Base-by-base conservation (phyloP, 2,329 filamentous ascomycete genomes). In the Hirsutella rhossiliensis region DNA sequence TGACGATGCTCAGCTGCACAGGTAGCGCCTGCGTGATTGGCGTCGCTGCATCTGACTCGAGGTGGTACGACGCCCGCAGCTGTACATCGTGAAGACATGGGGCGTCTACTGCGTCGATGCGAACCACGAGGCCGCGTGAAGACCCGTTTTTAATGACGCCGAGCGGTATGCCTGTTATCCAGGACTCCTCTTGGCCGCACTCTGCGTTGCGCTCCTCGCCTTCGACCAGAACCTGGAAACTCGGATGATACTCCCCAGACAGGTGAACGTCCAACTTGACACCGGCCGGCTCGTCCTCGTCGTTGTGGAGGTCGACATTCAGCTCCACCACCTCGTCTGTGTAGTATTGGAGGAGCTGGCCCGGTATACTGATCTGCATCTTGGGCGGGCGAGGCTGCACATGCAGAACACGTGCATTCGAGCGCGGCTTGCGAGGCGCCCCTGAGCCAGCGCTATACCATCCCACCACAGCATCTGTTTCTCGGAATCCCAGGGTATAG, bases 371-470 rank as follows among this genome's bases (percentile, higher is more conserved):
- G 39, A 98, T 77, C 52, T 87, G 80, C 67, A 98, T 79, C 62
- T 96, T 97, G 0, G 92, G 92, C 27, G 90, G 92, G 51, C 94
- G 85, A 1, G 92, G 90, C 43, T 88, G 72, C 20, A 98, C 80
- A 45, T 78, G 81, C 45, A 94, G 75, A 2, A 67, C 66, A 30
- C 75, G 68, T 9, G 75, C 64, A 40, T 73, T 67, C 11, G 62
- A 51, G 9, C 77, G 69, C 27, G 70, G 62, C 18, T 76, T 59
- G 27, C 64, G 67, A 46, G 70, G 71, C 43, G 62, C 69, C 0
- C 60, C 57, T 13, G 64, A 62, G 3, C 62, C 60, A 7, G 64
- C 59, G 3, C 67, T 60, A 46, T 72, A 73, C 77, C 78, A 82
- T 1, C 71, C 58, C 34, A 67, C 63, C 15, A 63, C 56, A 2